Conservation (phyloP, 495 filamentous ascomycete genomes). For the Elasticomyces elasticus region DNA sequence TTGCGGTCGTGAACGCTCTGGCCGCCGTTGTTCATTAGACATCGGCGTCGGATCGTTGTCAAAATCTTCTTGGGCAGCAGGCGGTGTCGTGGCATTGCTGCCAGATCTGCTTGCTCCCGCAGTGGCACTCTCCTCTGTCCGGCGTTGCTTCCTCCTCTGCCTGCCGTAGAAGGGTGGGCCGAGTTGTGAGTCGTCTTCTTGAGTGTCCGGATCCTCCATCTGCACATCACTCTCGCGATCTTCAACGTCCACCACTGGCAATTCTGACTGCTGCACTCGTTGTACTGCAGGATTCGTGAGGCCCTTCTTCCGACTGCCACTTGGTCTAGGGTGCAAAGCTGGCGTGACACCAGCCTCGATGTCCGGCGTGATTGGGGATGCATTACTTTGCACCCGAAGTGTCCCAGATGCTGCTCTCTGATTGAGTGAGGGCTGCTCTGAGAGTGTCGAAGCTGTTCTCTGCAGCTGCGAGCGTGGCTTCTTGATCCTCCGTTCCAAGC, state of each 20-base stretch:
- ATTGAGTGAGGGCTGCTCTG: slow-evolving; percentile 8
- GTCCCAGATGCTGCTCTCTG: slow-evolving; percentile 1
- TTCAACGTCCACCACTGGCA: not conserved
- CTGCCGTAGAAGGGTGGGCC: slow-evolving; percentile 17
- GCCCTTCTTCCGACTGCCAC: not conserved
- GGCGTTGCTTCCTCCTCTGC: slow-evolving; percentile 7
- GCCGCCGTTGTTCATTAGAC: not conserved
- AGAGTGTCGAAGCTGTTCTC: not conserved
- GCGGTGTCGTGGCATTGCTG: slow-evolving; percentile 1
- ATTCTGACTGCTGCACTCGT: not conserved
- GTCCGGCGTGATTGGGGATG: slow-evolving; percentile 17
- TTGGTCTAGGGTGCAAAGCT: not conserved
- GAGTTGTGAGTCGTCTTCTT: slow-evolving; percentile 18
- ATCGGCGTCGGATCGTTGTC: not conserved
- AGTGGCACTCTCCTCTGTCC: slow-evolving; percentile 1
- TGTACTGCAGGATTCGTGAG: not conserved
- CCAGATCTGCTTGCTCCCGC: slow-evolving; percentile 2
- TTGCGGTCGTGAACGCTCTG: slow-evolving; percentile 13
- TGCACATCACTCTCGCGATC: slow-evolving; percentile 5
- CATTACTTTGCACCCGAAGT: not conserved
- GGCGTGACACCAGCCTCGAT: not conserved
- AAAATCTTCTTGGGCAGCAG: not conserved
- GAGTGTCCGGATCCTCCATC: slow-evolving; percentile 10
- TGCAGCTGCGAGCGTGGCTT: slow-evolving; percentile 26
- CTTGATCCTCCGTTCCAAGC: slow-evolving; percentile 30